Percentiles rank a stretch among this genome's conserved stretches.
These are phyloP conservation scores for Starmerella potacharoeniae DNA, from an alignment of 805 yeast species.

Conservation along the genomic window DNA sequence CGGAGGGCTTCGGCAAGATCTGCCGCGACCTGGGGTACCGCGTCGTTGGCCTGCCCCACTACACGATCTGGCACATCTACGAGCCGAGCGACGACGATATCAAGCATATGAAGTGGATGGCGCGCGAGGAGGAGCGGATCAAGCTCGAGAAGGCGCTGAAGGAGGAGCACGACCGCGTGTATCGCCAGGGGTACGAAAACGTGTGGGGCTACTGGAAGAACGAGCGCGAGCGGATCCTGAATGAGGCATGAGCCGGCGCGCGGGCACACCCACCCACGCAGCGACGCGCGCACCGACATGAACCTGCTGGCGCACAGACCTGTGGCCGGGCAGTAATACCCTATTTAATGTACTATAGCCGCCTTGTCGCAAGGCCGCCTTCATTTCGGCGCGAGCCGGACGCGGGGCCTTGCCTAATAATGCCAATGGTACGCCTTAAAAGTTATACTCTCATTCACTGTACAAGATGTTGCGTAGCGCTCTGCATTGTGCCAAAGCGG, in stretches of 20 bases:
- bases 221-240: constrained; percentile 56
- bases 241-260: neutral
- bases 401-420: neutral
- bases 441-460: too few species aligned
- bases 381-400: neutral
- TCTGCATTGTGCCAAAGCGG: too few species aligned
- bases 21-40: constrained; percentile 76
- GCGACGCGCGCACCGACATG: too few species aligned
- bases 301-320: too few species aligned
- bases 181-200: constrained; percentile 70
- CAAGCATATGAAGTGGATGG: constrained; percentile 48
- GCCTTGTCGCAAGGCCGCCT: neutral
- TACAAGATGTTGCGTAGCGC: too few species aligned
- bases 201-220: constrained; percentile 60
- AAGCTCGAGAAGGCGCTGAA: constrained; percentile 29
- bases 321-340: neutral
- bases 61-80: constrained; percentile 93
- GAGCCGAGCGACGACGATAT: constrained; percentile 93
- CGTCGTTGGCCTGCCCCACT: constrained; percentile 89
- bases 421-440: neutral
- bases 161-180: constrained; percentile 34
- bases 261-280: neutral
- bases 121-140: constrained; percentile 32
- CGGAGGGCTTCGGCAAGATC: constrained; percentile 93
- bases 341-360: constrained; percentile 4